Base-by-base conservation (phyloP, 2,329 filamentous ascomycete genomes). In the Malbranchea zuffiana region DNA sequence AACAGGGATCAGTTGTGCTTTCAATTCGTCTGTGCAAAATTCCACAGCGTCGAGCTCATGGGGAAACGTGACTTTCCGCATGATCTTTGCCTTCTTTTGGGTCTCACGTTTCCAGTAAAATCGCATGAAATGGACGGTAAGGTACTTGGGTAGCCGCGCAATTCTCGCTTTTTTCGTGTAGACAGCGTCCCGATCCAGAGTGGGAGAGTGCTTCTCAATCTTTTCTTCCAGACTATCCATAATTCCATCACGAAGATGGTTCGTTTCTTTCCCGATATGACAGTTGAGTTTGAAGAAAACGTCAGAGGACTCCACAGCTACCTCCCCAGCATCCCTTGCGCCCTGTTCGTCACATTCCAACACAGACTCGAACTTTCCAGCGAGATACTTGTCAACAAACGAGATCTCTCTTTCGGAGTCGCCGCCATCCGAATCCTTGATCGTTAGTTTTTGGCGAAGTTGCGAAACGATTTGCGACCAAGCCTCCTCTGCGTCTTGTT, bases 11-110 rank as follows among this genome's bases (percentile, higher is more conserved):
- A 98, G 71, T 49, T 82, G 75, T 54, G 80, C 79, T 59, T 77
- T 81, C 44, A 98, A 69, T 36, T 90, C 80, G 17, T 96, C 87
- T 8, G 87, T 88, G 61, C 90, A 98, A 62, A 94, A 95, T 56
- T 98, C 90, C 15, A 93, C 78, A 25, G 84, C 77, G 53, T 98
- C 90, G 21, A 98, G 68, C 61, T 98, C 90, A 34, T 83, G 78
- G 5, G 88, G 88, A 57, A 98, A 98, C 0, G 85, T 88, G 40
- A 98, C 90, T 65, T 96, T 98, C 57, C 87, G 83, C 83, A 98
- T 88, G 51, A 98, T 98, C 72, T 98, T 98, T 48, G 88, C 87
- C 71, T 98, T 98, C 69, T 96, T 96, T 61, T 92, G 81, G 3
- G 84, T 86, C 49, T 93, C 85, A 31, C 81, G 78, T 56, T 93